Evolutionary conservation across 2,329 filamentous ascomycete genomes (phyloP).

Genomic region (Penicillium sp.): DNA sequence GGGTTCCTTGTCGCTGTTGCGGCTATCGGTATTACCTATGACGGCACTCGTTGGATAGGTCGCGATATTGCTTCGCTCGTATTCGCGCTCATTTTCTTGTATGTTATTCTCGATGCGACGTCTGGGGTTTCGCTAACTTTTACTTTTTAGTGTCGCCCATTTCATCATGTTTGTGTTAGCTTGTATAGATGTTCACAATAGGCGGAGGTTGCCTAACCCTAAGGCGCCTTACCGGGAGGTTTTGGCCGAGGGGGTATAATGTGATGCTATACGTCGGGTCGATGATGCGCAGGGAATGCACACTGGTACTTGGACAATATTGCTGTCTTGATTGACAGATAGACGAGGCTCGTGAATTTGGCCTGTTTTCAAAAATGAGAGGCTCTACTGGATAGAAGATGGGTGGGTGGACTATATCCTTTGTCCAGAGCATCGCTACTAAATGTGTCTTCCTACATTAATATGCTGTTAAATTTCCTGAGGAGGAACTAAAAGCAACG

Average conservation of each 20-base stretch:
- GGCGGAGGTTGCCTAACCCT: background rate
- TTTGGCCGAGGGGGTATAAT: background rate
- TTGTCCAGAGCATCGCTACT: background rate
- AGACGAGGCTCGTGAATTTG: background rate
- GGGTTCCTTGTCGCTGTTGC: background rate
- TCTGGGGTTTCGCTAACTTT: background rate
- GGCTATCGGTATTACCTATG: background rate
- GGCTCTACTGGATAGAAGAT: background rate
- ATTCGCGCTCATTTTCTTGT: background rate
- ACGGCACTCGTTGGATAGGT: background rate
- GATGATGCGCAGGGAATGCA: background rate
- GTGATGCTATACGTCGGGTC: background rate
- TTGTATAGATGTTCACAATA: background rate
- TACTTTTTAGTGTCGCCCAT: background rate
- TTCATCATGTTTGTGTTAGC: background rate
- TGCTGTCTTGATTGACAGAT: background rate
- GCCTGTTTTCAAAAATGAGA: background rate
- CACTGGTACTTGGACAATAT: background rate
- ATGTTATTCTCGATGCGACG: background rate
- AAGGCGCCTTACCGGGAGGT: background rate
- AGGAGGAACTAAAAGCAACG: background rate
- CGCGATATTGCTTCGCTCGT: background rate
- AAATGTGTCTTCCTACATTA: background rate
- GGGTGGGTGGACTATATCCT: background rate
- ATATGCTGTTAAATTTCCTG: background rate